Conservation (phyloP, 345 rosid genomes). For the Citropsis articulata region DNA sequence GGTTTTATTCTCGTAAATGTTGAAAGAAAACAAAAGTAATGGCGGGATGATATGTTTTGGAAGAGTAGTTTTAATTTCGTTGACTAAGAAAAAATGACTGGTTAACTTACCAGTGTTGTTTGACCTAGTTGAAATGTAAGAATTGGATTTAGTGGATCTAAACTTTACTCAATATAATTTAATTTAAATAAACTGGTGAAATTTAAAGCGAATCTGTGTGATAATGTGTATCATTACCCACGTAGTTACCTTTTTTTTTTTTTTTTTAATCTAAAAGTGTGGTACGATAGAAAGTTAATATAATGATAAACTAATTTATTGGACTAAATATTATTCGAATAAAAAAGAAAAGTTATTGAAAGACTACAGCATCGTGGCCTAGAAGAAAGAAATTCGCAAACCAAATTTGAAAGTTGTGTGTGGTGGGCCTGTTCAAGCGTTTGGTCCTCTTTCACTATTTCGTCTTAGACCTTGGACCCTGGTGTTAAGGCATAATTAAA, state of each 20-base stretch:
- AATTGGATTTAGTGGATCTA: background rate
- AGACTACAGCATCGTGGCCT: background rate
- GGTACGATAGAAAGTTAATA: background rate
- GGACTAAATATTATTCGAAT: background rate
- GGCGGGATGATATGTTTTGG: background rate
- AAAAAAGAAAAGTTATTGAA: no score
- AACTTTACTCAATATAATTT: no score
- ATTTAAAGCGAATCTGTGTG: background rate
- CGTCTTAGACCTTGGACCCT: no score
- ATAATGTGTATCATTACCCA: background rate
- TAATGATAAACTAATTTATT: background rate
- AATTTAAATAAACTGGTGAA: background rate
- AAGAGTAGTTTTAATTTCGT: background rate
- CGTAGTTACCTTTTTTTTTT: no score
- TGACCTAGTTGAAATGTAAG: no score
- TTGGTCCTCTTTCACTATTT: no score
- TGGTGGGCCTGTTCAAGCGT: no score
- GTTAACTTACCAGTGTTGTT: no score
- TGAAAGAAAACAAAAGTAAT: background rate
- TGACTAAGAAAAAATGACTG: background rate
- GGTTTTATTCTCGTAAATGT: background rate
- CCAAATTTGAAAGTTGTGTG: no score
- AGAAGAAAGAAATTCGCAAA: background rate
- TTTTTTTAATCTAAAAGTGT: background rate
- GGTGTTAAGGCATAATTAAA: background rate